Base-by-base conservation (phyloP, 169 alveolate species). In the Plasmodium sp. region DNA sequence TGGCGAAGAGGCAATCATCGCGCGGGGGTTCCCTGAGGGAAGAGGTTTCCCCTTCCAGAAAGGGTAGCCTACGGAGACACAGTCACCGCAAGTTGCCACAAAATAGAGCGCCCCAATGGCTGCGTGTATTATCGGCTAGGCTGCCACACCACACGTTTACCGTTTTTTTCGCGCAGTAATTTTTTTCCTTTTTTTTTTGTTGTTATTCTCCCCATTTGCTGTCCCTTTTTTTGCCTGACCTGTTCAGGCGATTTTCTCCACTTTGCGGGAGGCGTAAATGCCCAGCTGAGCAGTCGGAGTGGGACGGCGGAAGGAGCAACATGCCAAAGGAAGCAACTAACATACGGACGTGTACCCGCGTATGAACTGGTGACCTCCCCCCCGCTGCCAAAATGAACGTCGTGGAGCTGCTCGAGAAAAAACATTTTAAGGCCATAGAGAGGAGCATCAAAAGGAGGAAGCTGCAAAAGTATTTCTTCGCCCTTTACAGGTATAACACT, bases 371-470 rank as follows among this genome's bases (percentile, higher is more conserved):
- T 12, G 9, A 3, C 9, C 22, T 36, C 41, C 4, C 41, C 41
- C 41, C 41, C 4, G 12, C 62, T 51, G 72, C 41, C 45, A 84
- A 71, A 77, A 86, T 86, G 94, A 48, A 86, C 33, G 54, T 86
- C 6, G 39, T 86, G 39, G 94, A 86, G 45, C 80, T 86, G 6
- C 79, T 86, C 7, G 94, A 86, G 43, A 77, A 58, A 18, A 86
- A 85, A 33, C 67, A 86, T 41, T 86, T 77, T 43, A 77, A 86
- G 36, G 22, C 18, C 27, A 75, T 86, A 51, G 18, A 75, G 22
- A 74, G 81, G 67, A 54, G 45, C 48, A 81, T 86, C 16, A 54
- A 86, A 48, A 16, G 33, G 39, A 77, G 67, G 45, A 86, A 77
- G 41, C 36, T 86, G 48, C 48, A 86, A 27, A 51, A 77, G 27